A percentile compares a stretch with the other conserved stretches of the same genome.
Evolutionary conservation across 306 rosid species (phyloP).

Genomic region (Calophaca sinica): DNA sequence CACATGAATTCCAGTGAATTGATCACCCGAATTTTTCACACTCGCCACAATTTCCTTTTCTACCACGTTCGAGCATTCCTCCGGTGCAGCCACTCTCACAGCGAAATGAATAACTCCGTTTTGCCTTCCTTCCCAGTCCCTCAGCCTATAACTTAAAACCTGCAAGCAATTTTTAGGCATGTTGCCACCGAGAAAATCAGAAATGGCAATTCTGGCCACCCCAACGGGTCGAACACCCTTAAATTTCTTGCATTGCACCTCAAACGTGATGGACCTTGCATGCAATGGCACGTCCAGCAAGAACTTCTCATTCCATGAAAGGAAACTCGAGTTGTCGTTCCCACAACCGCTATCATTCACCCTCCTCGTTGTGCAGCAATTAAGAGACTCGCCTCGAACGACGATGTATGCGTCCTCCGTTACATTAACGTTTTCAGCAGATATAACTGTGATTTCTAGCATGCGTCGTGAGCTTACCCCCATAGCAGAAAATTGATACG

Average conservation of each 20-base stretch:
- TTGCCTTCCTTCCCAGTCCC: conserved; percentile 56
- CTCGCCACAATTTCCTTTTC: neutral
- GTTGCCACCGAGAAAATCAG: conserved; percentile 44
- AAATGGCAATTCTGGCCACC: conserved; percentile 49
- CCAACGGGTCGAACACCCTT: conserved; percentile 48
- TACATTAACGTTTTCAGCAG: conserved; percentile 49
- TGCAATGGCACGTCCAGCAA: conserved; percentile 52
- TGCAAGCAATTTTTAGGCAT: conserved; percentile 49
- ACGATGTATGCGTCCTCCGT: conserved; percentile 51
- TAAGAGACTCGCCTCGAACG: conserved; percentile 46
- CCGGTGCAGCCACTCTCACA: conserved; percentile 47
- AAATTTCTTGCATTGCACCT: conserved; percentile 56
- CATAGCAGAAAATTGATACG: neutral
- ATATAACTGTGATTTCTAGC: conserved; percentile 59
- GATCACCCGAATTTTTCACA: neutral
- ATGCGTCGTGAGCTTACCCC: neutral
- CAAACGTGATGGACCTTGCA: conserved; percentile 49
- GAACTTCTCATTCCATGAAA: conserved; percentile 60
- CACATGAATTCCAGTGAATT: neutral
- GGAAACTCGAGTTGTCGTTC: conserved; percentile 1
- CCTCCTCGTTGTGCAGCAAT: conserved; percentile 39
- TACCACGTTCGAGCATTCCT: neutral
- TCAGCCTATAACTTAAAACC: conserved; percentile 61
- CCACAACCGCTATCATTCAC: conserved; percentile 38
- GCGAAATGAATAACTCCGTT: conserved; percentile 67